Evolutionary conservation across 2,329 filamentous ascomycete species (phyloP).

Genomic region (Ophiostoma triangulosporum): DNA sequence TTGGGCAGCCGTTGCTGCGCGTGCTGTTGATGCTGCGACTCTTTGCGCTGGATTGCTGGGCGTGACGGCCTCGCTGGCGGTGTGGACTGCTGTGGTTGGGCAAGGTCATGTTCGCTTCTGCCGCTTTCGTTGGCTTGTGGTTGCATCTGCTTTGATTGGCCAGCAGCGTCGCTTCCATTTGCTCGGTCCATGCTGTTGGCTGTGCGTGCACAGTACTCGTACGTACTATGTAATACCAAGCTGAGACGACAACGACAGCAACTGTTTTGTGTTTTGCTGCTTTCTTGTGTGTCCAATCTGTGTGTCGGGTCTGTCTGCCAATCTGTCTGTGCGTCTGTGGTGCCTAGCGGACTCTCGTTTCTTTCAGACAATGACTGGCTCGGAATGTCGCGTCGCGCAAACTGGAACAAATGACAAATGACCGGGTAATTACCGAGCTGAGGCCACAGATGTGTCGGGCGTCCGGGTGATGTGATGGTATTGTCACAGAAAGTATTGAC

Average conservation of each 20-base stretch:
- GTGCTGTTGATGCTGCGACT: slow-evolving; percentile 2
- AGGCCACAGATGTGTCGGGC: not conserved
- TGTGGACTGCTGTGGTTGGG: slow-evolving; percentile 1
- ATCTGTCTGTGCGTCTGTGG: not conserved
- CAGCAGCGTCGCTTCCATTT: slow-evolving; percentile 1
- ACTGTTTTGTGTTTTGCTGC: not conserved
- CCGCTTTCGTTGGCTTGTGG: not conserved
- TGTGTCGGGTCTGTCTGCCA: not conserved
- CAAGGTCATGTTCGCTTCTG: slow-evolving; percentile 1
- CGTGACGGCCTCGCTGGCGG: slow-evolving; percentile 1
- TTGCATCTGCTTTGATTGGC: slow-evolving; percentile 11
- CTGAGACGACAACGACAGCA: not conserved
- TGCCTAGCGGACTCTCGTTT: not conserved
- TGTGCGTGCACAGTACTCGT: not conserved
- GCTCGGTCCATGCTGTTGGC: slow-evolving; percentile 7
- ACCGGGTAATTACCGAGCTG: not conserved
- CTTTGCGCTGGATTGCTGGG: not conserved
- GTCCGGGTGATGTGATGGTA: too few species aligned
- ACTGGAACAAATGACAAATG: not conserved
- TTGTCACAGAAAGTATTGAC: too few species aligned
- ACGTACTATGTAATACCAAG: not conserved
- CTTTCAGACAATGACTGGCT: not conserved
- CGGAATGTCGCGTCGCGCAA: not conserved
- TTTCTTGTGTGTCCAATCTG: not conserved
- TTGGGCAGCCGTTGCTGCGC: not conserved